Conservation (phyloP, 2,329 filamentous ascomycete species). For the Chrysosporium keratinophilum region DNA sequence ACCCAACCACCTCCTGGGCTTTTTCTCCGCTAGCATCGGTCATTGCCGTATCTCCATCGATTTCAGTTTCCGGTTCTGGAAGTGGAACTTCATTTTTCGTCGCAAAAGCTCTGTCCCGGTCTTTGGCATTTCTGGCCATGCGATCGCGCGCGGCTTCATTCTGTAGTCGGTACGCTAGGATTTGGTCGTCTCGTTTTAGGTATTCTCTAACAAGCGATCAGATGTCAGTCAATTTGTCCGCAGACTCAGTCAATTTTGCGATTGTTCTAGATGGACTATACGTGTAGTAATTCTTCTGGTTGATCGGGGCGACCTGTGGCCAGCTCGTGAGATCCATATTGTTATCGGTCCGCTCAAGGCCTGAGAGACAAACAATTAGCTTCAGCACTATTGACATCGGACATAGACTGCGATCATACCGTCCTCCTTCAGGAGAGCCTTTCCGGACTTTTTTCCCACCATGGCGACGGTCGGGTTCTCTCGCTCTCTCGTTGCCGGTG, state of each 20-base stretch:
- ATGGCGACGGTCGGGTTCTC: conserved; percentile 28
- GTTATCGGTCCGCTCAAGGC: conserved; percentile 93
- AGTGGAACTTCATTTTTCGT: conserved; percentile 56
- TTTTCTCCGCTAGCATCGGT: conserved; percentile 46
- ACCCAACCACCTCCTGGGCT: conserved; percentile 56
- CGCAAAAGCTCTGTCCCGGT: conserved; percentile 74
- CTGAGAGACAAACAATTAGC: conserved; percentile 38
- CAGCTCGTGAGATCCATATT: conserved; percentile 92
- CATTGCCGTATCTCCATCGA: conserved; percentile 47
- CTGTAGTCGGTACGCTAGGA: conserved; percentile 77
- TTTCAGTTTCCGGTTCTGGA: conserved; percentile 35
- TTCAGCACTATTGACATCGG: background rate
- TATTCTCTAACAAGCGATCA: conserved; percentile 58
- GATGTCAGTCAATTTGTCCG: background rate
- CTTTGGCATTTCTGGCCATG: conserved; percentile 76
- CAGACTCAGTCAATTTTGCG: background rate
- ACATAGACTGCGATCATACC: conserved; percentile 26
- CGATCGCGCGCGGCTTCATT: conserved; percentile 75
- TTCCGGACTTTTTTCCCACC: conserved; percentile 57
- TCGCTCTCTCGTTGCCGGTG: background rate
- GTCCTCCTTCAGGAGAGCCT: conserved; percentile 52
- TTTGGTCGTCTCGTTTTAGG: conserved; percentile 94
- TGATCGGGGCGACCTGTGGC: conserved; percentile 87
- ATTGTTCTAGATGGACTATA: conserved; percentile 37
- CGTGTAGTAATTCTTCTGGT: conserved; percentile 99